Base-by-base conservation (phyloP, 1,284 basidiomycete species). In the Exsudoporus floridanus region DNA sequence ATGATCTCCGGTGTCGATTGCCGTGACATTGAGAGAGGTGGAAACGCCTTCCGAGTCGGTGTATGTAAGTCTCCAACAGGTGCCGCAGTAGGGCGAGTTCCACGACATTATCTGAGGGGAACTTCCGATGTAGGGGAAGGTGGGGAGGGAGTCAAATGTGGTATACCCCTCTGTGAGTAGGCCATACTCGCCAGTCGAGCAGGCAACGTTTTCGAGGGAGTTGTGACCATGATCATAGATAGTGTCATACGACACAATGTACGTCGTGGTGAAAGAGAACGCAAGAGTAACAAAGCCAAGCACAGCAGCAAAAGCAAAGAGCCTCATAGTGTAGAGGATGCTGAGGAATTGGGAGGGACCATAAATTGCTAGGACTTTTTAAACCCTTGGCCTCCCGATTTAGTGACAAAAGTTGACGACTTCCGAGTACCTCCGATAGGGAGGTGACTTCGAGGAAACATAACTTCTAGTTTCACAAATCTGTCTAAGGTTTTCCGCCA, bases 61-160 rank as follows among this genome's bases (percentile, higher is more conserved):
- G 61, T 74, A 80, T 14, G 57, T 59, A 45, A 71, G 49, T 7
- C 44, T 2, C 65, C 64, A 71, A 39, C 69, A 70, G 5, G 50
- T 53, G 0, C 62, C 60, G 28, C 67, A 70, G 37, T 55, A 46
- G 9, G 2, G 46, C 1, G 62, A 67, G 44, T 64, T 45, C 56
- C 51, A 59, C 4, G 39, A 45, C n/a, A 21, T 1, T 52, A 83
- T 60, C 16, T 66, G 71, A 14, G 62, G 58, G 5, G 74, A 70
- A 3, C 73, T 79, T 23, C 78, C 81, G 60, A 83, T 76, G 64
- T 70, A 62, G 7, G 81, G 80, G 68, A 77, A 83, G 49, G 58
- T 67, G 28, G 79, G 78, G 30, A 84, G 65, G 30, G 70, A 65
- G n/a, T 64, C 66, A 56, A 81, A 77, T 31, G 72, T 79, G 13